Conservation (phyloP, 768 basidiomycete genomes). For the Hortiboletus flavorubellus region DNA sequence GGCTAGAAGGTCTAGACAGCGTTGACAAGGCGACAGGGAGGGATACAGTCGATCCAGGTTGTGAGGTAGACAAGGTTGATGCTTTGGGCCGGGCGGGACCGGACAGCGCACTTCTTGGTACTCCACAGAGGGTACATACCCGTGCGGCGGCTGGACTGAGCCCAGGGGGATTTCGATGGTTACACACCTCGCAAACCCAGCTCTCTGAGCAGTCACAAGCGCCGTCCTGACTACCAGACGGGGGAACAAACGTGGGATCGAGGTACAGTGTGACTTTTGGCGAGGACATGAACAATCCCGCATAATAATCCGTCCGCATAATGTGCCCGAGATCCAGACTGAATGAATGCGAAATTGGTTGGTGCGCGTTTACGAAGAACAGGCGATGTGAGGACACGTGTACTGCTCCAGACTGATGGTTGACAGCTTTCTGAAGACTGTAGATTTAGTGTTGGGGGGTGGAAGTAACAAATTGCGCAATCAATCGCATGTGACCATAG, state of each 20-base stretch:
- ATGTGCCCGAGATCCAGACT: constrained; percentile 62
- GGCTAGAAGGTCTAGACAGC: constrained; percentile 17
- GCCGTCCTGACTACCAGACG: constrained; percentile 28
- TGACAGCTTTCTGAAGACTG: constrained; percentile 79
- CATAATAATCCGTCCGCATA: constrained; percentile 80
- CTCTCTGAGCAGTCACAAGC: constrained; percentile 41
- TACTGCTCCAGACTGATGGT: constrained; percentile 71
- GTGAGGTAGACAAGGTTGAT: constrained; percentile 38
- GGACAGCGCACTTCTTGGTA: constrained; percentile 48
- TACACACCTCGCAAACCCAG: constrained; percentile 92
- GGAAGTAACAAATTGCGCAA: constrained; percentile 16
- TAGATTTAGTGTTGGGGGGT: constrained; percentile 31
- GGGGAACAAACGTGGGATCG: constrained; percentile 29
- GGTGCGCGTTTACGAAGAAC: constrained; percentile 66
- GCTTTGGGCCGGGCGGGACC: constrained; percentile 22
- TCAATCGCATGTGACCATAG: constrained; percentile 18
- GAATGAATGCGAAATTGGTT: constrained; percentile 57
- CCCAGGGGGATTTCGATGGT: constrained; percentile 74
- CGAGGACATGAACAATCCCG: constrained; percentile 85
- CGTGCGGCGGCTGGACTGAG: constrained; percentile 63
- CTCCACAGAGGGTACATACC: constrained; percentile 82
- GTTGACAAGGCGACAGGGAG: constrained; percentile 25
- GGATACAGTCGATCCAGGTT: constrained; percentile 38
- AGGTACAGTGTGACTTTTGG: constrained; percentile 83
- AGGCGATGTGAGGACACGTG: constrained; percentile 81